Evolutionary conservation across 2,329 filamentous ascomycete species (phyloP).

Genomic region (Penicillium frequentans): DNA sequence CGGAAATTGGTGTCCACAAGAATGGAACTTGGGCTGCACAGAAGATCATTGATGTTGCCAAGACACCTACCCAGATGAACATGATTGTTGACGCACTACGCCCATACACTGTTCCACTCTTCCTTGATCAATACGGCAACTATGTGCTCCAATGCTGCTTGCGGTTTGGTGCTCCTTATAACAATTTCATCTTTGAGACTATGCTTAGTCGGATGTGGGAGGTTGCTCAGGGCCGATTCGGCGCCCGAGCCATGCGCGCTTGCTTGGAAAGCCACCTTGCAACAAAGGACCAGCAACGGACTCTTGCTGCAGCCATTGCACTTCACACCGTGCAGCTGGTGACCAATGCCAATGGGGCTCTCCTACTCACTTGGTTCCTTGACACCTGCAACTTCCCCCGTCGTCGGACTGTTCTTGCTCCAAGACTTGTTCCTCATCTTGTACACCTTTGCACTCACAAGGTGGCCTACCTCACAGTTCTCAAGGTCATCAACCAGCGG

Average conservation of each 20-base stretch:
- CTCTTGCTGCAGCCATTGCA: constrained; percentile 93
- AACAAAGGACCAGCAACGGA: constrained; percentile 90
- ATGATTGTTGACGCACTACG: constrained; percentile 82
- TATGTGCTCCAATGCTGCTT: constrained; percentile 97
- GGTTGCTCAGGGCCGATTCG: constrained; percentile 87
- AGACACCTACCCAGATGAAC: constrained; percentile 77
- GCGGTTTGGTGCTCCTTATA: constrained; percentile 84
- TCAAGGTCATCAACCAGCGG: constrained; percentile 98
- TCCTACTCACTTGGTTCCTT: constrained; percentile 94
- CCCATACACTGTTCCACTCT: constrained; percentile 84
- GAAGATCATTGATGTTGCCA: constrained; percentile 97
- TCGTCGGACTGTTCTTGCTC: constrained; percentile 86
- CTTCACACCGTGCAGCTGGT: constrained; percentile 94
- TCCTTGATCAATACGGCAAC: constrained; percentile 97
- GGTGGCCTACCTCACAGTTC: constrained; percentile 92
- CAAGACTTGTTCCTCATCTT: constrained; percentile 85
- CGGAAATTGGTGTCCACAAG: constrained; percentile 97
- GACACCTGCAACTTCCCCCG: constrained; percentile 96
- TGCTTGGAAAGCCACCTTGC: constrained; percentile 95
- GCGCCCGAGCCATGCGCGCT: constrained; percentile 92
- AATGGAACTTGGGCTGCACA: constrained; percentile 99
- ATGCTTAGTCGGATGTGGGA: constrained; percentile 97
- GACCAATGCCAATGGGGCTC: constrained; percentile 91
- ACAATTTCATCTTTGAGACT: constrained; percentile 96
- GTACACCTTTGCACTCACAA: constrained; percentile 98